Base-by-base conservation (phyloP, 2,329 filamentous ascomycete species). In the Knoxdaviesia capensis region DNA sequence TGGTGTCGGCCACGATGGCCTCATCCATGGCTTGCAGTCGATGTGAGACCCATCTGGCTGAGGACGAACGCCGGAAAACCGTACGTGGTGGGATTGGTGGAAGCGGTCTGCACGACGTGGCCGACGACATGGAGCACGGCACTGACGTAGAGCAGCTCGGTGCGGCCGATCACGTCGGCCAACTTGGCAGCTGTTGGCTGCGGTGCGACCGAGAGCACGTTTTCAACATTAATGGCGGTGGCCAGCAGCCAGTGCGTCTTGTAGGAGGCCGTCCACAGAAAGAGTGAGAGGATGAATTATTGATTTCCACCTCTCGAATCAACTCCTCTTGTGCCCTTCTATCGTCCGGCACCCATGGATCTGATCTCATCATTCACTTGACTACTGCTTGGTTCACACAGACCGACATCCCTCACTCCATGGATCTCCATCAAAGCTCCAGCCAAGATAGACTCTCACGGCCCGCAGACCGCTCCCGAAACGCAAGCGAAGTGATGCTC, bases 21-120 rank as follows among this genome's bases (percentile, higher is more conserved):
- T 80, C 73, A 28, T 78, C 62, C 48, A 64, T 64, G 7, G 75
- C n/a, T n/a, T 79, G 51, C 75, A 79, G 40, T 76, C 76, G 36
- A 79, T 61, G 61, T 68, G 72, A 53, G 77, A 77, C 34, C 77
- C 36, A 77, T 61, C 33, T 69, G 68, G 30, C 74, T 75, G 4
- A 64, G 71, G 11, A 64, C 62, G 45, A 76, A 79, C 1, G n/a
- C n/a, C n/a, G n/a, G n/a, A n/a, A n/a, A n/a, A n/a, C n/a, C n/a
- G n/a, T n/a, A n/a, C n/a, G 61, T 56, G 34, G 64, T 52, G 6
- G 77, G 58, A 40, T 62, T 60, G 37, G 52, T 57, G 1, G 70
- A 57, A 2, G 58, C 54, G 7, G 74, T 61, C 54, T 78, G 70
- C 41, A 80, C 52, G 9, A 77, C 62, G 2, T 74, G 72, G 29